phyloP scores from a whole-genome alignment of 345 rosid genomes.

The Lepidium africanum region DNA sequence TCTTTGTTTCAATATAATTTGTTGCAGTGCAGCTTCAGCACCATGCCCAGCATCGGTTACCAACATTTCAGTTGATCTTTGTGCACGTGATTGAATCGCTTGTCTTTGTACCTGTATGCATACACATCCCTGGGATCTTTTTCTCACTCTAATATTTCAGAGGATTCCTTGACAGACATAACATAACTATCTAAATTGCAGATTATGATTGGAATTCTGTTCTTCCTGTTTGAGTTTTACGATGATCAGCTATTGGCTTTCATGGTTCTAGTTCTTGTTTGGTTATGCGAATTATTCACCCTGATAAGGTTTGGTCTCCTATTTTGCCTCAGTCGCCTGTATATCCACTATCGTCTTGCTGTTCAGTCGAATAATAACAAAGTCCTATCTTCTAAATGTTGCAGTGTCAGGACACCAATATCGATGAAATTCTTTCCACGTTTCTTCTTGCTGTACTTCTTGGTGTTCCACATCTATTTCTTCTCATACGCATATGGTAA shows the following conservation, averaged over 20 bases:
- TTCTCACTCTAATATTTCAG: background rate
- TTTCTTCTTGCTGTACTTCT: conserved; percentile 91
- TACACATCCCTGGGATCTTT: background rate
- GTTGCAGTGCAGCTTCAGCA: conserved; percentile 99
- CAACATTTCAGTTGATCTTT: conserved; percentile 97
- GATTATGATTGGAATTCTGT: conserved; percentile 98
- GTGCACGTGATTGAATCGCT: conserved; percentile 96
- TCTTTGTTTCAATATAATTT: conserved; percentile 26
- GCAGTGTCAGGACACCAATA: conserved; percentile 97
- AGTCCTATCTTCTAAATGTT: background rate
- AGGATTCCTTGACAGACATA: background rate
- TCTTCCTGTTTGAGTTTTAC: conserved; percentile 94
- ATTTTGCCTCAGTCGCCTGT: conserved; percentile 7
- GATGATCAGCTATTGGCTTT: conserved; percentile 98
- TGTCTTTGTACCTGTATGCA: conserved; percentile 90
- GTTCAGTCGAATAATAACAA: background rate
- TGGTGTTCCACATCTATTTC: conserved; percentile 97
- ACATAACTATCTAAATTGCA: conserved; percentile 36
- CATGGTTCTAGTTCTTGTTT: conserved; percentile 95
- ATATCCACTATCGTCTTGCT: background rate
- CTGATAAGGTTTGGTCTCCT: conserved; percentile 67
- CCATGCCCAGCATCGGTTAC: conserved; percentile 94
- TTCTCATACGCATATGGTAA: conserved; percentile 91
- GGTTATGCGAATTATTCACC: conserved; percentile 96
- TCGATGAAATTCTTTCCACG: conserved; percentile 99